Evolutionary conservation across 2,329 filamentous ascomycete genomes (phyloP), one percentile per base, ranked within the genome.

Genomic region (Pseudopithomyces chartarum): DNA sequence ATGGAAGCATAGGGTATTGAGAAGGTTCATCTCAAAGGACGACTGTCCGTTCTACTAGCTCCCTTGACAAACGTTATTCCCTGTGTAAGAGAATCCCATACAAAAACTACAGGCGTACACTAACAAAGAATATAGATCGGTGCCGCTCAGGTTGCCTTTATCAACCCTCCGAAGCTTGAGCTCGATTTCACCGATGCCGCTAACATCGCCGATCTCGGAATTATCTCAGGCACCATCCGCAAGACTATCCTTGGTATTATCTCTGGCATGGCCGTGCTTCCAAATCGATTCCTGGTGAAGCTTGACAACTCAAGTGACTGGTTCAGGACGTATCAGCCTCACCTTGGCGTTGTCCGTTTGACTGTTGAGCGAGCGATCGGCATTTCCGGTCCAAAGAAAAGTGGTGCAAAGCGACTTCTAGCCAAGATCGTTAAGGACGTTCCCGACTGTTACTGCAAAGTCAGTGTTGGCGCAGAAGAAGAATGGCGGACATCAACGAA

Each of bases 211-310:
- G 78, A 81, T 64, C 70, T 73, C 44, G 70, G 64, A n/a, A 49
- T 79, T 6, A 71, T 81, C 23, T 71, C 79, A 52, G 76, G 74
- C 8, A 68, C 74, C 4, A 73, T 82, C n/a, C 78, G 78, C 45
- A 80, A 80, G 40, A 71, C 78, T 12, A 78, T 82, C 17, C 68
- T 81, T 7, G 65, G 68, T 63, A 78, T 81, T 62, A 78, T 82
- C 54, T 66, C 68, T 11, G 72, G 74, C 57, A 81, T 82, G 77
- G 73, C 74, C 5, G 79, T 80, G 4, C 76, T 82, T 11, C 80
- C 80, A 8, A 82, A 82, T 64, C 80, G 80, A 45, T 81, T 76
- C 68, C 74, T 82, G 12, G 76, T 81, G 63, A 82, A 82, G 65
- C 71, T 82, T 7, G 79, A 81, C 62, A 55, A 66, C 56, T 75